These are phyloP conservation scores for Trichosporon sp. DNA, from an alignment of 1,284 basidiomycete genomes.

Conservation along the genomic window DNA sequence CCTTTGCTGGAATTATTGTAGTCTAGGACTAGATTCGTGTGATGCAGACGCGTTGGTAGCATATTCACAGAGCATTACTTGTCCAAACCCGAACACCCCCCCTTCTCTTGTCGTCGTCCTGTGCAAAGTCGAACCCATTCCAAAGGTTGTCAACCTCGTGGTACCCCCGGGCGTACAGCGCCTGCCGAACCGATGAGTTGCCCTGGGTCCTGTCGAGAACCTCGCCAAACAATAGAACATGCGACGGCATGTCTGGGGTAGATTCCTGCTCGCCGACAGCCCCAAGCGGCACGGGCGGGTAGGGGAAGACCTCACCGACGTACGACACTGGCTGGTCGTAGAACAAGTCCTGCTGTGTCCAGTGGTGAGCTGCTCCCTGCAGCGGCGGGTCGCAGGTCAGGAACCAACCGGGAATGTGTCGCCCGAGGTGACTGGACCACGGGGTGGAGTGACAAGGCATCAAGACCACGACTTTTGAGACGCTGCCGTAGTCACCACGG, in stretches of 20 bases:
- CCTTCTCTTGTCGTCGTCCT: slow-evolving; percentile 70
- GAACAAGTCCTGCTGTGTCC: slow-evolving; percentile 79
- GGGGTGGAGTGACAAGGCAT: slow-evolving; percentile 99
- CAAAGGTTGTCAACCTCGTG: slow-evolving; percentile 57
- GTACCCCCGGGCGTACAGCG: slow-evolving; percentile 64
- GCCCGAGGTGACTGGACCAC: slow-evolving; percentile 77
- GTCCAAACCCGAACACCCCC: slow-evolving; percentile 60
- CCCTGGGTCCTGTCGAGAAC: slow-evolving; percentile 52
- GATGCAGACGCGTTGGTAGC: slow-evolving; percentile 8
- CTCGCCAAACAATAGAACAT: slow-evolving; percentile 73
- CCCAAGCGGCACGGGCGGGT: slow-evolving; percentile 29
- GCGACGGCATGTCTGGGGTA: slow-evolving; percentile 56
- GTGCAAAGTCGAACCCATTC: slow-evolving; percentile 61
- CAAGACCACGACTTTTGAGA: slow-evolving; percentile 65
- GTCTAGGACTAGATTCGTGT: background rate
- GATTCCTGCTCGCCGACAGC: background rate
- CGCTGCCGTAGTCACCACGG: slow-evolving; percentile 22
- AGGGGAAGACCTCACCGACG: slow-evolving; percentile 58
- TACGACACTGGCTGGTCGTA: slow-evolving; percentile 69
- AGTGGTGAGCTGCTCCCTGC: slow-evolving; percentile 52
- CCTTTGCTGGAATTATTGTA: background rate
- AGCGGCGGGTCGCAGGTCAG: slow-evolving; percentile 88
- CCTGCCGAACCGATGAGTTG: slow-evolving; percentile 46
- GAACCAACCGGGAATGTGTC: slow-evolving; percentile 65
- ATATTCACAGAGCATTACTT: background rate